These are phyloP conservation scores for Magnolia kwangsiensis DNA, from an alignment of 164 flowering plant species.

Conservation along the genomic window DNA sequence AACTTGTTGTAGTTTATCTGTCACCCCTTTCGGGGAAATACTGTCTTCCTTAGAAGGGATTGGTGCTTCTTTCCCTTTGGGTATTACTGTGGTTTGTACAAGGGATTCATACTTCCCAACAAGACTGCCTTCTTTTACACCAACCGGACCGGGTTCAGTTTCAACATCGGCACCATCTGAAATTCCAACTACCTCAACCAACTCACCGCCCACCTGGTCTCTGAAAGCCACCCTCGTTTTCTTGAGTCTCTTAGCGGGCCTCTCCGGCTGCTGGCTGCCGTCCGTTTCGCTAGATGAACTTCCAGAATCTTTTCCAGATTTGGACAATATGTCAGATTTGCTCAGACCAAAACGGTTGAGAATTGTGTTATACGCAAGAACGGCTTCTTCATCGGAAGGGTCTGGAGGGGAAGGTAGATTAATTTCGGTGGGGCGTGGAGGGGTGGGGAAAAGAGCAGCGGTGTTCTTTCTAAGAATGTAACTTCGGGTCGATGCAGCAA, in stretches of 20 bases:
- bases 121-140: conserved; percentile 93
- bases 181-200: conserved; percentile 85
- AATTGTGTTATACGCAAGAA: conserved; percentile 79
- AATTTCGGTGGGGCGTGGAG: conserved; percentile 55
- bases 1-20: conserved; percentile 71
- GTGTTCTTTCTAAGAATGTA: conserved; percentile 75
- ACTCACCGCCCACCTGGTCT: conserved; percentile 89
- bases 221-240: conserved; percentile 70
- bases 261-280: conserved; percentile 25
- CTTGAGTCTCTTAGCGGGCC: conserved; percentile 60
- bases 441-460: conserved; percentile 82
- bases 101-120: conserved; percentile 97
- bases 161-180: conserved; percentile 96
- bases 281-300: conserved; percentile 24
- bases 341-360: conserved; percentile 68
- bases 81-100: conserved; percentile 80
- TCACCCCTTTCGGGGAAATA: conserved; percentile 55
- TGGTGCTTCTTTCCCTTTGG: conserved; percentile 68
- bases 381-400: conserved; percentile 93
- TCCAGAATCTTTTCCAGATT: conserved; percentile 17
- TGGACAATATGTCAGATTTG: conserved; percentile 29
- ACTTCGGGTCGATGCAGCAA: conserved; percentile 94
- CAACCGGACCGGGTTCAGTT: conserved; percentile 94
- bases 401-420: conserved; percentile 83
- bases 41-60: conserved; percentile 37